Base-by-base conservation (phyloP, 129 eudicot genomes). In the Pulicaria dysenterica region DNA sequence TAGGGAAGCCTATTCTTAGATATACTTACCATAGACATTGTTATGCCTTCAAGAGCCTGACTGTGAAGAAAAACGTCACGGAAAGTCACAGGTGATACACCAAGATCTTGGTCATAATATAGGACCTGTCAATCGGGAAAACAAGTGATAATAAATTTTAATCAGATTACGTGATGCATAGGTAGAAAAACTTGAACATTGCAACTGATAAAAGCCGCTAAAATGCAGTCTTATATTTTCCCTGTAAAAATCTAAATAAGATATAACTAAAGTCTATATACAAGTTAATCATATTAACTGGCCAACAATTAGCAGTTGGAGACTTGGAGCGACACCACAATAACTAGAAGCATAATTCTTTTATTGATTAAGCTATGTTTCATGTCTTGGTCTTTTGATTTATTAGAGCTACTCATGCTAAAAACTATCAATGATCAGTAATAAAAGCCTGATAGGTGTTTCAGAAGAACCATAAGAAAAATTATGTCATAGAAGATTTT, bases 41-140 rank as follows among this genome's bases (percentile, higher is more conserved):
- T 85, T 73, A 93, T 83, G 78, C 96, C 96, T 84, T 93, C 98
- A 47, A 93, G 98, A 69, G 98, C 98, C 81, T 85, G 87, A 79
- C 98, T 93, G 53, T 61, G 83, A 64, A 93, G 95, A 74, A 93
- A 93, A 54, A 90, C 92, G 81, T 93, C 96, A 39, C 83, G 87
- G 69, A 93, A 93, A 75, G 80, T 82, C 86, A 87, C 71, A 3
- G 93, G 92, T 77, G 89, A 85, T 64, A 77, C 86, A 49, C 86
- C 88, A 64, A 58, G 65, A 79, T 90, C 89, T 64, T 85, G 84
- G 78, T 93, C 98, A 85, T 78, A 77, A 73, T 85, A 90, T 66
- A 85, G 70, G 56, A 77, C 88, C 98, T 92, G 84, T 70, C 58
- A 62, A 72, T 69, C 39, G 39, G 53, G 48, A 51, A 37, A 34